phyloP scores from a whole-genome alignment of 2,329 filamentous ascomycete genomes.

The Xylariaceae sp. region DNA sequence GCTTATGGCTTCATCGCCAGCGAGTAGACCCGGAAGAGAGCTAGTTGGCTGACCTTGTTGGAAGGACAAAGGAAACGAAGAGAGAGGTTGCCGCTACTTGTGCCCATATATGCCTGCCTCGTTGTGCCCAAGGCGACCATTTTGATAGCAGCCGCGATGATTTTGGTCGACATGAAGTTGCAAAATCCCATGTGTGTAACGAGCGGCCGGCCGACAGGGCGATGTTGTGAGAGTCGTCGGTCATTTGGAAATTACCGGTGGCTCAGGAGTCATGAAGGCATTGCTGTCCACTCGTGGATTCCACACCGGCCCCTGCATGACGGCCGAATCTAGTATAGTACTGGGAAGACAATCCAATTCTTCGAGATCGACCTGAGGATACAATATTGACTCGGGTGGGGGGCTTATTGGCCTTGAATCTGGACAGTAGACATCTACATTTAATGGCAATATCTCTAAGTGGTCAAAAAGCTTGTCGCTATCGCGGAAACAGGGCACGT shows the following conservation, averaged over 20 bases:
- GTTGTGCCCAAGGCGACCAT: no score
- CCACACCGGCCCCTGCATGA: not conserved
- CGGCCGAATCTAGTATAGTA: not conserved
- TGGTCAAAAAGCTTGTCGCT: not conserved
- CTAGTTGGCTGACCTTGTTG: no score
- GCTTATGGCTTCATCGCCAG: no score
- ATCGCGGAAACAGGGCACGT: not conserved
- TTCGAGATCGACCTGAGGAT: not conserved
- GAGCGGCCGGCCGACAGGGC: no score
- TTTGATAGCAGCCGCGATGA: no score
- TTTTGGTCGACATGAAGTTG: no score
- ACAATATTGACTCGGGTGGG: not conserved
- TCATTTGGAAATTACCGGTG: conserved; percentile 7
- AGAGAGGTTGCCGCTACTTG: no score
- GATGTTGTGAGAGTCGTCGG: no score
- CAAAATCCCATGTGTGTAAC: no score
- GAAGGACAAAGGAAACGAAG: no score
- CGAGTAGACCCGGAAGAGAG: no score
- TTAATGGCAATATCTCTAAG: not conserved
- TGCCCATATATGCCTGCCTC: no score
- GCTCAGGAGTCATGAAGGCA: conserved; percentile 4
- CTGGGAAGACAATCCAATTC: not conserved
- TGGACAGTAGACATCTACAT: not conserved
- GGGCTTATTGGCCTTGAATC: not conserved
- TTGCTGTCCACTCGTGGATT: not conserved